Evolutionary conservation across 1,284 basidiomycete genomes (phyloP), one percentile per base, ranked within the genome.

Genomic region (Volvariella volvacea): DNA sequence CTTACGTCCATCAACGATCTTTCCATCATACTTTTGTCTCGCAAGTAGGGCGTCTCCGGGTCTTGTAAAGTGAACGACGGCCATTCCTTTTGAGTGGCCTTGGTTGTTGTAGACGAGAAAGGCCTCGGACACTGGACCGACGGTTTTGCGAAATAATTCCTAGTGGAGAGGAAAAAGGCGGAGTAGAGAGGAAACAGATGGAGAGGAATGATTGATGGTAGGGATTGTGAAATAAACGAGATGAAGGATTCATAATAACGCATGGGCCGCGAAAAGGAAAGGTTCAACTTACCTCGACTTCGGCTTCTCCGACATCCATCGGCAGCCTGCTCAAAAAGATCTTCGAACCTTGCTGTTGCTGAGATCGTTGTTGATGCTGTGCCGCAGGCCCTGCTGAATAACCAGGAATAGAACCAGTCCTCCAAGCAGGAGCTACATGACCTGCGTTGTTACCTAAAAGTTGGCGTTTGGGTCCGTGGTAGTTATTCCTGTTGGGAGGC

Each of bases 1-100:
- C 83, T 67, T 51, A 88, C 84, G 74, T 46, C 80, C 80, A 56
- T 88, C 84, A 14, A 88, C 75, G 45, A 85, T 73, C 62, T 85
- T 85, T 39, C 81, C 80, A 52, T 88, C 68, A 55, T 84, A 88
- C 61, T 82, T 85, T 22, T 63, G 55, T 22, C 75, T 70, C 9
- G 84, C 85, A 38, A 75, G 50, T 1, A 57, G 62, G 4, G 85
- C 85, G 59, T 86, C 82, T 1, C 66, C 75, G 3, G 71, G 51
- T 28, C 78, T 70, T 50, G 77, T 70, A 55, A 88, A 88, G 0
- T 66, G 54, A 2, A 88, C 78, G 15, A 88, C 61, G 2, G 84
- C 84, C 82, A 87, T 86, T 12, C 84, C 84, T 54, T 83, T 84
- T 40, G 83, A 83, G 45, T 67, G 69, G 0, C 76, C 84, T 52